Evolutionary conservation across 176 grass and related monocot genomes (phyloP).

Genomic region (Raddia guianensis): DNA sequence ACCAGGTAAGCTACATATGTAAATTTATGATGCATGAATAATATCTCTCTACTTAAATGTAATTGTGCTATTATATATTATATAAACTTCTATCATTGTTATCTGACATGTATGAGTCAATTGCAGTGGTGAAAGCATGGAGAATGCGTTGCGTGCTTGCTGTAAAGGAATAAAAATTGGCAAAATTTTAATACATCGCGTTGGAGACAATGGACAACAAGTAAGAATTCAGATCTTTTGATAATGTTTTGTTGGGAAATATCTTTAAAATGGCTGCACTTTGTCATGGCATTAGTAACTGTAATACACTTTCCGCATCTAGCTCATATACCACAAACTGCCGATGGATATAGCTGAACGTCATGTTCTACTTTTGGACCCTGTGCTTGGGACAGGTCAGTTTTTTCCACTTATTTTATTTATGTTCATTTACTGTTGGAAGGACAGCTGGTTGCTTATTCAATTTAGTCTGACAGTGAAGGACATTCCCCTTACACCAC

Average conservation of each 20-base stretch:
- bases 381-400: conserved; percentile 95
- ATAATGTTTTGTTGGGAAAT: background rate
- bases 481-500: background rate
- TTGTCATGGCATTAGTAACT: conserved; percentile 8
- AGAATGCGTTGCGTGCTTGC: conserved; percentile 92
- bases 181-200: conserved; percentile 96
- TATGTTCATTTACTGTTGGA: conserved; percentile 17
- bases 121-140: conserved; percentile 98
- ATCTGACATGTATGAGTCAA: background rate
- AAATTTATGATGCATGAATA: conserved; percentile 4
- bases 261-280: conserved; percentile 1
- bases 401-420: conserved; percentile 21
- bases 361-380: conserved; percentile 97
- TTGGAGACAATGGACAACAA: conserved; percentile 93
- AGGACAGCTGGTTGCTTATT: conserved; percentile 18
- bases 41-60: background rate
- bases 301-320: conserved; percentile 21
- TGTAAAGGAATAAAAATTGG: conserved; percentile 99
- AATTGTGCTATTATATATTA: background rate
- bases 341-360: conserved; percentile 97
- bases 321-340: conserved; percentile 95
- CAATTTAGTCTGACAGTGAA: conserved; percentile 19
- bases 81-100: conserved; percentile 1
- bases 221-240: conserved; percentile 50
- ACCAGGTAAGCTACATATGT: background rate